phyloP scores from a whole-genome alignment of 345 rosid species.

The Leavenworthia alabamica region DNA sequence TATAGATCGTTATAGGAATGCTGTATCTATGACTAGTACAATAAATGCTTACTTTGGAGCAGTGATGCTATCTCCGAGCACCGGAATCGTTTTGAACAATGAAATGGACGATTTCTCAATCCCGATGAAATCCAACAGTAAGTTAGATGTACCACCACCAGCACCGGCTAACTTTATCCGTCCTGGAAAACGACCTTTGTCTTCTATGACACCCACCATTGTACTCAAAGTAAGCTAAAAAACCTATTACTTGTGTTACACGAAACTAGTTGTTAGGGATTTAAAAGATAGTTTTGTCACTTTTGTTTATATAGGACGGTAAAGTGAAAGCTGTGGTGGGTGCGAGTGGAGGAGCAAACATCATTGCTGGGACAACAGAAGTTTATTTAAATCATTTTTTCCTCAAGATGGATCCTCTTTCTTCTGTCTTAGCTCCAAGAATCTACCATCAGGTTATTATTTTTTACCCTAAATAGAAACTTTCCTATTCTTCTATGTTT shows the following conservation, averaged over 20 bases:
- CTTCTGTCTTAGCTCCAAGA: slow-evolving; percentile 52
- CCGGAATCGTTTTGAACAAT: slow-evolving; percentile 57
- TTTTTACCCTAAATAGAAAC: background rate
- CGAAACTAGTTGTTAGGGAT: background rate
- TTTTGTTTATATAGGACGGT: slow-evolving; percentile 32
- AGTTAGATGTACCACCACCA: slow-evolving; percentile 30
- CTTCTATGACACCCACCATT: slow-evolving; percentile 63
- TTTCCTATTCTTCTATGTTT: background rate
- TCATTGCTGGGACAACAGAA: slow-evolving; percentile 48
- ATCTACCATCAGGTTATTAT: slow-evolving; percentile 51
- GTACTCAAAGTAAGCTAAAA: slow-evolving; percentile 38
- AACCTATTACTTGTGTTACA: background rate
- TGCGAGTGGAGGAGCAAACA: slow-evolving; percentile 57
- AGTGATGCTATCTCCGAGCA: slow-evolving; percentile 40
- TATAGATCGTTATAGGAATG: slow-evolving; percentile 45
- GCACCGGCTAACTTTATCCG: slow-evolving; percentile 52
- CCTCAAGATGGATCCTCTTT: slow-evolving; percentile 49
- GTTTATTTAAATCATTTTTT: slow-evolving; percentile 53
- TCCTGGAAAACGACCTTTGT: slow-evolving; percentile 57
- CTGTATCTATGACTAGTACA: slow-evolving; percentile 55
- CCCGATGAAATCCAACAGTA: slow-evolving; percentile 7
- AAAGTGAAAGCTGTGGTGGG: slow-evolving; percentile 48
- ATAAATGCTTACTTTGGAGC: slow-evolving; percentile 57
- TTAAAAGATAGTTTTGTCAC: background rate
- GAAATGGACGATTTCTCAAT: slow-evolving; percentile 69